Conservation (phyloP, 2,329 filamentous ascomycete genomes). For the Sporothrix curviconia region DNA sequence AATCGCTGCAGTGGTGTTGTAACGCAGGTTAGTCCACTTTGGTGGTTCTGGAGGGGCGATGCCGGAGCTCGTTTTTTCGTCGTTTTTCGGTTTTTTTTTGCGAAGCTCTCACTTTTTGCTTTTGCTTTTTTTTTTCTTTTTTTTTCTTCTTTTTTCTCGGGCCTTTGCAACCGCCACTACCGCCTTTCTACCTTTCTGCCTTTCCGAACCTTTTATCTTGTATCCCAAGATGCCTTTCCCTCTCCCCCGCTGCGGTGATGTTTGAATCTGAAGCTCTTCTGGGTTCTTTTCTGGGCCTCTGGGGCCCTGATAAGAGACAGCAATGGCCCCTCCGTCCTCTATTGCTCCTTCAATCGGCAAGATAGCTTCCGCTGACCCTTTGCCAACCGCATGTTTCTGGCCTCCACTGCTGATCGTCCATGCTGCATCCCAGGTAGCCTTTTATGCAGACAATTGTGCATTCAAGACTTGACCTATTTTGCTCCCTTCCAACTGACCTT, state of each 20-base stretch:
- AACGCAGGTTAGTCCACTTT: not conserved
- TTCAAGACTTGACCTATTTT: no score
- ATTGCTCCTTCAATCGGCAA: not conserved
- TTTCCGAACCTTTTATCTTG: no score
- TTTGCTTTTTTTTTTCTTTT: not conserved
- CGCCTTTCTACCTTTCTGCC: not conserved
- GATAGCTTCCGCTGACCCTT: not conserved
- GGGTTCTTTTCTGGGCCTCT: no score
- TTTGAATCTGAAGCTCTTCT: not conserved
- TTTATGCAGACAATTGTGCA: no score
- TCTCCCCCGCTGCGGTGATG: not conserved
- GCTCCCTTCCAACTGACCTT: no score
- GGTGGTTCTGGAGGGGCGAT: not conserved
- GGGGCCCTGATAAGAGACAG: not conserved
- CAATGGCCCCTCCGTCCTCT: not conserved
- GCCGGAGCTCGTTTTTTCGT: not conserved
- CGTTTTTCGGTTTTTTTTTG: not conserved
- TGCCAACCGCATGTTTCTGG: no score
- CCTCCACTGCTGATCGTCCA: no score
- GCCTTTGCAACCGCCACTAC: not conserved
- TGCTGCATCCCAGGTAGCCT: no score
- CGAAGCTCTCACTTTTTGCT: no score
- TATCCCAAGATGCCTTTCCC: no score
- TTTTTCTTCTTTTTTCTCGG: not conserved
- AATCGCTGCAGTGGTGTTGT: not conserved